phyloP scores from a whole-genome alignment of 352 stramenopile species.

The Pythium pyrilobum region DNA sequence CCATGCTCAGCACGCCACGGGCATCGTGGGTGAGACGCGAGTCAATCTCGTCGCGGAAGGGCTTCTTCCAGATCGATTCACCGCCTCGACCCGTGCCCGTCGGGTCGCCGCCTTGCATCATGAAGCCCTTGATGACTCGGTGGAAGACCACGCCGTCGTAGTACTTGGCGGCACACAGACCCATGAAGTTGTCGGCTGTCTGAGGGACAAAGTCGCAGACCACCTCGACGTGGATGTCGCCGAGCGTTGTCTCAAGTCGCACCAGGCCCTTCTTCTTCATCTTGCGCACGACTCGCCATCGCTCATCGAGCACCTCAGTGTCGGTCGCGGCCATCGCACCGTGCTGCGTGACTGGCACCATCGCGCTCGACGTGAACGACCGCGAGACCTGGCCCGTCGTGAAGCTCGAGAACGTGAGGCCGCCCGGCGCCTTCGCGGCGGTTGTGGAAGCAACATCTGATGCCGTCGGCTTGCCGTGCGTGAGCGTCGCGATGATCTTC shows the following conservation, averaged over 20 bases:
- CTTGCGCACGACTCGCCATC: conserved; percentile 83
- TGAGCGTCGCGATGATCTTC: conserved; percentile 69
- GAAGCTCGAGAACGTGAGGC: conserved; percentile 70
- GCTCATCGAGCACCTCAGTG: conserved; percentile 53
- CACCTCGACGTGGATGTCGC: conserved; percentile 94
- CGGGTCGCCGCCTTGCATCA: conserved; percentile 93
- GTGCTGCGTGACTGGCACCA: conserved; percentile 73
- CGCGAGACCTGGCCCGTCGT: conserved; percentile 87
- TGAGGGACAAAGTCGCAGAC: conserved; percentile 96
- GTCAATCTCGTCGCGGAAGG: conserved; percentile 97
- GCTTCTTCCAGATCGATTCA: conserved; percentile 92
- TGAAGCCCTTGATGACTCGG: conserved; percentile 96
- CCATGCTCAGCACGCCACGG: conserved; percentile 94
- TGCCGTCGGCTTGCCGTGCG: conserved; percentile 28
- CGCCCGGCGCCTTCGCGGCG: background rate
- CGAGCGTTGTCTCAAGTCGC: conserved; percentile 91
- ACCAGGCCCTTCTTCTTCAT: conserved; percentile 98
- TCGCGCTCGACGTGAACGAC: conserved; percentile 94
- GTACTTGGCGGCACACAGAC: conserved; percentile 89
- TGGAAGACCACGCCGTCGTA: conserved; percentile 96
- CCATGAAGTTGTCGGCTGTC: conserved; percentile 97
- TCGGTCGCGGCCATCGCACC: conserved; percentile 41
- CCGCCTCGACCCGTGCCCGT: conserved; percentile 93
- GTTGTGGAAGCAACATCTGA: background rate
- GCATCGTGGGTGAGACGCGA: conserved; percentile 72